Conservation (phyloP, 176 grass and related monocot species). For the Luzula sylvatica region DNA sequence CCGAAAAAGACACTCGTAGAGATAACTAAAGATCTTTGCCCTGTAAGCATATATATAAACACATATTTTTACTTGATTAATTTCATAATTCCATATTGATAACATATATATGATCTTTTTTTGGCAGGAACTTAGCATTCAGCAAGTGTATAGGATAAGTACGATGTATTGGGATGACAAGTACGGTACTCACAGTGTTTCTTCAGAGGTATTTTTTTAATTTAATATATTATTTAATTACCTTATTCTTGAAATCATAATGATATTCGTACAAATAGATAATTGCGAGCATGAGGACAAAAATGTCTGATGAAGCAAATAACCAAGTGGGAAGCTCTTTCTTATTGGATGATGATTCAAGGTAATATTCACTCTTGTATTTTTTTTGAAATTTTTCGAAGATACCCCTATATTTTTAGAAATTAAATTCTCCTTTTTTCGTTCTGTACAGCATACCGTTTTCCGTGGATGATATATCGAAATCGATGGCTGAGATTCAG, state of each 20-base stretch:
- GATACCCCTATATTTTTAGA: too few relatives aligned
- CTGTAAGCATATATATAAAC: constrained; percentile 44
- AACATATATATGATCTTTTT: neutral
- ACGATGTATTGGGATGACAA: constrained; percentile 99
- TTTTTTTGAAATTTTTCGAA: neutral
- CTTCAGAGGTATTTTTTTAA: constrained; percentile 61
- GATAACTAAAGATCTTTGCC: constrained; percentile 95
- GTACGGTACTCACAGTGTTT: constrained; percentile 97
- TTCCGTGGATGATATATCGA: constrained; percentile 94
- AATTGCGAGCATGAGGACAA: constrained; percentile 86
- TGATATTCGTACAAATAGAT: constrained; percentile 35
- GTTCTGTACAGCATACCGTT: constrained; percentile 60
- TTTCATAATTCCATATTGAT: constrained; percentile 2
- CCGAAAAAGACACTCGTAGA: constrained; percentile 98
- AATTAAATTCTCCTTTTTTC: too few relatives aligned
- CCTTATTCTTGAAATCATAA: constrained; percentile 2
- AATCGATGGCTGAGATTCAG: constrained; percentile 83
- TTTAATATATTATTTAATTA: neutral
- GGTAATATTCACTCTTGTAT: constrained; percentile 24
- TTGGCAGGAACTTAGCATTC: constrained; percentile 94
- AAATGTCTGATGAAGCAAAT: constrained; percentile 93
- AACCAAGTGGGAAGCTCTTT: constrained; percentile 78
- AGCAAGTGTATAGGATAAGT: constrained; percentile 96
- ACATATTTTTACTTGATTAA: constrained; percentile 17
- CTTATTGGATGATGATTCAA: constrained; percentile 97